Evolutionary conservation across 306 rosid genomes (phyloP).

Genomic region (Echinosophora koreensis): DNA sequence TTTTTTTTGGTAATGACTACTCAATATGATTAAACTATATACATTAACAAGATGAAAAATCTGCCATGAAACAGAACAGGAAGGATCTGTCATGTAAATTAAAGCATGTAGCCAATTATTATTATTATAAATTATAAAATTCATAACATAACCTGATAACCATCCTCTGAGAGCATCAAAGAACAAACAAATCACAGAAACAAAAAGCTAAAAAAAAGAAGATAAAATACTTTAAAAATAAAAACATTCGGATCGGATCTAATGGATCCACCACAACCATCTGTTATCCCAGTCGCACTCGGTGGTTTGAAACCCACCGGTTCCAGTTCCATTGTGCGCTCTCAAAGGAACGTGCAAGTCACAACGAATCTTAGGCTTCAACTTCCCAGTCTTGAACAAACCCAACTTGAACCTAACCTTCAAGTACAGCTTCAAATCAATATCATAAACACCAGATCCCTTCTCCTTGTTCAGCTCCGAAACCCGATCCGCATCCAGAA

Average conservation of each 20-base stretch:
- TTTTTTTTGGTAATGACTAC: too few relatives aligned
- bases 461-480: conserved; percentile 43
- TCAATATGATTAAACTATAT: too few relatives aligned
- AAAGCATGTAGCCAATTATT: too few relatives aligned
- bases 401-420: conserved; percentile 53
- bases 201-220: neutral
- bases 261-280: conserved; percentile 33
- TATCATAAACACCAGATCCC: conserved; percentile 40
- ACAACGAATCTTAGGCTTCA: conserved; percentile 62
- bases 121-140: too few relatives aligned
- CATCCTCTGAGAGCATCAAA: neutral
- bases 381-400: conserved; percentile 45
- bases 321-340: conserved; percentile 33
- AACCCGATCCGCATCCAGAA: neutral
- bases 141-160: neutral
- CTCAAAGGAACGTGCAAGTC: conserved; percentile 56
- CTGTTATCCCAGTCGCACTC: conserved; percentile 51
- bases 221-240: neutral
- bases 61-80: too few relatives aligned
- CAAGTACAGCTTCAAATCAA: conserved; percentile 56
- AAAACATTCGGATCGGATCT: neutral
- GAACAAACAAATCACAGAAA: too few relatives aligned
- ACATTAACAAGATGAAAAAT: too few relatives aligned
- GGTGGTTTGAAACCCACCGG: conserved; percentile 42
- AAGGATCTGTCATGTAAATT: too few relatives aligned